A percentile compares a stretch with the other conserved stretches of the same genome.
Evolutionary conservation across 352 stramenopile genomes (phyloP).

Genomic region (Globisporangium sylvaticum): DNA sequence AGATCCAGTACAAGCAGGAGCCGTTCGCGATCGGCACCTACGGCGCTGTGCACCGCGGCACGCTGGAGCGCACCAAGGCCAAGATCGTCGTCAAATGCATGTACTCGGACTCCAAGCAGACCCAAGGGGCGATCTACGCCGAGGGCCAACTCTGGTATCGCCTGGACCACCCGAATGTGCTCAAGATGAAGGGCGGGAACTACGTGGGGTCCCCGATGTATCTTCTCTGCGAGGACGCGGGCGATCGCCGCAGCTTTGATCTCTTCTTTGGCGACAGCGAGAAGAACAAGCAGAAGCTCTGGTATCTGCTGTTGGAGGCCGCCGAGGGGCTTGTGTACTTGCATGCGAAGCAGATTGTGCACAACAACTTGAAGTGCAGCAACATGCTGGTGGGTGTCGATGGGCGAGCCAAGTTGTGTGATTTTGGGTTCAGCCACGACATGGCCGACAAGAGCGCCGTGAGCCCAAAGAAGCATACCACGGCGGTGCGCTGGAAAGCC

Average conservation of each 20-base stretch:
- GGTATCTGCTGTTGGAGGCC: slow-evolving; percentile 10
- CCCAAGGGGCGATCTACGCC: slow-evolving; percentile 17
- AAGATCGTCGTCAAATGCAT: slow-evolving; percentile 31
- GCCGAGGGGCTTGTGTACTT: slow-evolving; percentile 32
- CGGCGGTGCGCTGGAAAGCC: slow-evolving; percentile 21
- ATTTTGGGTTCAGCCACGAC: slow-evolving; percentile 23
- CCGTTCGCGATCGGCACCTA: slow-evolving; percentile 28
- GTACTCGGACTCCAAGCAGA: slow-evolving; percentile 18
- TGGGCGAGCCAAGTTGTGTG: slow-evolving; percentile 21
- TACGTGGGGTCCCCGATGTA: slow-evolving; percentile 23
- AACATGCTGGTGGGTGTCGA: slow-evolving; percentile 31
- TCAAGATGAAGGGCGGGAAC: slow-evolving; percentile 24
- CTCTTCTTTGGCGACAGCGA: slow-evolving; percentile 11
- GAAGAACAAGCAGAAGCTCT: slow-evolving; percentile 6
- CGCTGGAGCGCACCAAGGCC: slow-evolving; percentile 19
- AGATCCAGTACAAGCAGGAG: slow-evolving; percentile 4
- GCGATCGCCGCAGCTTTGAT: slow-evolving; percentile 19
- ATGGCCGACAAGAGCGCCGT: background rate
- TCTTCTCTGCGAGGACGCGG: slow-evolving; percentile 25
- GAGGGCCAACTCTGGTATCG: slow-evolving; percentile 25
- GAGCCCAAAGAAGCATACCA: slow-evolving; percentile 5
- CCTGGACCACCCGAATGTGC: slow-evolving; percentile 24
- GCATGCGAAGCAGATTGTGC: slow-evolving; percentile 26
- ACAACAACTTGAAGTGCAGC: slow-evolving; percentile 34
- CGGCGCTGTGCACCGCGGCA: slow-evolving; percentile 25